Conservation (phyloP, 169 alveolate species). For the Plasmodium chabaudi region DNA sequence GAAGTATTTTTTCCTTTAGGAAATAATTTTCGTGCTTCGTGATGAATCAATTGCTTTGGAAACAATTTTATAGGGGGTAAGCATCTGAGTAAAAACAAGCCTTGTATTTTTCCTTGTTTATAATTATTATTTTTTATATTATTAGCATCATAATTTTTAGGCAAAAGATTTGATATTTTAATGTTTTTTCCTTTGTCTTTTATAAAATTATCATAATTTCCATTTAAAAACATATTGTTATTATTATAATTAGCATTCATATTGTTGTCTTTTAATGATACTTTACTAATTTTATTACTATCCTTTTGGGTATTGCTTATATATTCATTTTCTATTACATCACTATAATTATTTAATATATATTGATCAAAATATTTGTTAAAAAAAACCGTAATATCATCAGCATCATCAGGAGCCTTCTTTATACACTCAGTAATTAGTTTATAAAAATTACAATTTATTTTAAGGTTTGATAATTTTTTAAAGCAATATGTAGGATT, state of each 20-base stretch:
- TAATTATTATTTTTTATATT: conserved; percentile 21
- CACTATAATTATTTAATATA: conserved; percentile 1
- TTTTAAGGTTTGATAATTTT: conserved; percentile 26
- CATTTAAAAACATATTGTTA: neutral
- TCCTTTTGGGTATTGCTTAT: neutral
- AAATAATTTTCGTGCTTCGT: conserved; percentile 39
- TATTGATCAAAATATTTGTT: conserved; percentile 32
- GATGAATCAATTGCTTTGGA: conserved; percentile 56
- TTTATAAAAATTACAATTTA: conserved; percentile 63
- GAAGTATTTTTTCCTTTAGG: neutral
- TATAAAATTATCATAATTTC: neutral
- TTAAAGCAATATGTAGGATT: conserved; percentile 73
- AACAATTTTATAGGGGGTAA: conserved; percentile 68
- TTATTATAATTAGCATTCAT: neutral
- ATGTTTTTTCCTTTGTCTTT: conserved; percentile 27
- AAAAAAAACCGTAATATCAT: conserved; percentile 67
- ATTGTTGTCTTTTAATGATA: neutral
- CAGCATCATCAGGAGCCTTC: conserved; percentile 68
- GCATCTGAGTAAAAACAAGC: conserved; percentile 53
- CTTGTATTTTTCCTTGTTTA: conserved; percentile 54
- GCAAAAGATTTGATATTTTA: conserved; percentile 43
- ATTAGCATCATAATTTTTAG: conserved; percentile 29
- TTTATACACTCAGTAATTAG: conserved; percentile 72
- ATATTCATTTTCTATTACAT: neutral
- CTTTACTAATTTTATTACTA: neutral